Percentiles rank a stretch among this genome's conserved stretches.
Conservation (phyloP, 2,329 filamentous ascomycete genomes). For the Incumbomyces lentus region DNA sequence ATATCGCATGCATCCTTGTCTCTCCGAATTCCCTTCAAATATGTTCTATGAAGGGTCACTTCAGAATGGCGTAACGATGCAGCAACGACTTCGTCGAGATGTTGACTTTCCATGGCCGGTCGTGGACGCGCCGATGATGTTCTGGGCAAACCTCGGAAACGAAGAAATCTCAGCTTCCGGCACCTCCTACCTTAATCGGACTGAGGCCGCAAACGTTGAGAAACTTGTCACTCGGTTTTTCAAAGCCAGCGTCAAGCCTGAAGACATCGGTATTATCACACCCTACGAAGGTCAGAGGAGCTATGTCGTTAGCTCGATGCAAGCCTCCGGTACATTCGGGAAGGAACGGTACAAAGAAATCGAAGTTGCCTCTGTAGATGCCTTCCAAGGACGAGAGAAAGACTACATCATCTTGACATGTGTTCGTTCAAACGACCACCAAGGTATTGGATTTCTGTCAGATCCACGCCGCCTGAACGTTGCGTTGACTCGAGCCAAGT, state of each 20-base stretch:
- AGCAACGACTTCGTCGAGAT: conserved; percentile 77
- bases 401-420: conserved; percentile 98
- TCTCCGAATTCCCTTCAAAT: conserved; percentile 95
- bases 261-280: conserved; percentile 93
- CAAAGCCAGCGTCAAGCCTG: conserved; percentile 91
- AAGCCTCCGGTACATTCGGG: conserved; percentile 91
- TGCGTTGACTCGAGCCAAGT: conserved; percentile 91
- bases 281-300: conserved; percentile 97
- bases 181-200: conserved; percentile 95
- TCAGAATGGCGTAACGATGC: conserved; percentile 89
- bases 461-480: conserved; percentile 96
- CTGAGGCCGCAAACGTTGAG: conserved; percentile 92
- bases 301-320: conserved; percentile 99
- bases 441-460: conserved; percentile 96
- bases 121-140: conserved; percentile 95
- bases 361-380: conserved; percentile 94
- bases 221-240: conserved; percentile 98
- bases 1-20: conserved; percentile 97
- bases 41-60: conserved; percentile 99
- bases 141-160: conserved; percentile 96
- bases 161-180: conserved; percentile 97
- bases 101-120: conserved; percentile 98
- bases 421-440: conserved; percentile 96
- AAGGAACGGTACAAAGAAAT: conserved; percentile 99
- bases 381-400: conserved; percentile 97